These are phyloP conservation scores for Sarocladium oryzae DNA, from an alignment of 2,329 filamentous ascomycete genomes.

Conservation along the genomic window DNA sequence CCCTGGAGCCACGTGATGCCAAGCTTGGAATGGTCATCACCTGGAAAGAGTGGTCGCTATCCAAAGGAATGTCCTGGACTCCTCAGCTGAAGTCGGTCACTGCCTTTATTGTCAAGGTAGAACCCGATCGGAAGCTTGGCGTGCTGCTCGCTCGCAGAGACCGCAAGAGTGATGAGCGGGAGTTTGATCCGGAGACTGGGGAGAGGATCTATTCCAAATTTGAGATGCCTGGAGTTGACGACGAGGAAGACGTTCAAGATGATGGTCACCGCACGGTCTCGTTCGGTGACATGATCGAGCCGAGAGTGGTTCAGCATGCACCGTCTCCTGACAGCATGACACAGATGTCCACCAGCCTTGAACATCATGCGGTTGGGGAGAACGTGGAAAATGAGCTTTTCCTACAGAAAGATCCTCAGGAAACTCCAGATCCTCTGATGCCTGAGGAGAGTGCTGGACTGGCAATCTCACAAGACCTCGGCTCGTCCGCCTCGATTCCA, in stretches of 20 bases:
- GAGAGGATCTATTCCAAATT: constrained; percentile 71
- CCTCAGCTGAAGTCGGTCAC: constrained; percentile 60
- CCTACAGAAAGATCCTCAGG: neutral
- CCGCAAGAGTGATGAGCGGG: constrained; percentile 49
- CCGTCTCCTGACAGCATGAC: neutral
- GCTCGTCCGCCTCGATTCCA: neutral
- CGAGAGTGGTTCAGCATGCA: constrained; percentile 50
- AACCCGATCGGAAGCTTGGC: constrained; percentile 44
- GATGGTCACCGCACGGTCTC: constrained; percentile 54
- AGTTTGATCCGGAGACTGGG: constrained; percentile 61
- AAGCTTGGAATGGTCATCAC: constrained; percentile 58
- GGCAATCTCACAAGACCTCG: neutral
- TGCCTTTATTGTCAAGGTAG: constrained; percentile 54
- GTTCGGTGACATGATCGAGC: constrained; percentile 60
- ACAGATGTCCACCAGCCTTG: neutral
- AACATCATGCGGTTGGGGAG: neutral
- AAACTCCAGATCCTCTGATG: neutral
- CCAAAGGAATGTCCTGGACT: constrained; percentile 57
- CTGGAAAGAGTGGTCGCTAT: constrained; percentile 60
- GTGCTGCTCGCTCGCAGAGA: constrained; percentile 66
- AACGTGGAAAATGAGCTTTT: no score
- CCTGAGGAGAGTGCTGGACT: neutral
- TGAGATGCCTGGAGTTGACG: constrained; percentile 57
- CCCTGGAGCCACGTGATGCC: constrained; percentile 41
- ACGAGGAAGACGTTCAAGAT: constrained; percentile 54